Evolutionary conservation across 140 eudicot genomes (phyloP).

Genomic region (Oenanthe javanica): DNA sequence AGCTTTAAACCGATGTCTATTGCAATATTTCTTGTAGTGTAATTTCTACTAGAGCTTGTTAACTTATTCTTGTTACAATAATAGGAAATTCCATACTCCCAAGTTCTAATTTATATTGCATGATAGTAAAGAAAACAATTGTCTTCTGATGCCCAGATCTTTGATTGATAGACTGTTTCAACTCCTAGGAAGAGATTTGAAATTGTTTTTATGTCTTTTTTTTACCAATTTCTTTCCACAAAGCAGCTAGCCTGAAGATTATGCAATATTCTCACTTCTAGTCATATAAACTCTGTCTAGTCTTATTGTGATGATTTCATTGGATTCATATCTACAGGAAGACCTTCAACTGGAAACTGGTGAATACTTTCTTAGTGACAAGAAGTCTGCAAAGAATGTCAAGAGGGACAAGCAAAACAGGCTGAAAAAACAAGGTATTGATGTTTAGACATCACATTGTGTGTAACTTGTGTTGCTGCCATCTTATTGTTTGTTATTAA

Average conservation of each 20-base stretch:
- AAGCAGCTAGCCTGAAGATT: neutral
- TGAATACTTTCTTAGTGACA: constrained; percentile 80
- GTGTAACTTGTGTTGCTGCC: neutral
- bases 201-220: neutral
- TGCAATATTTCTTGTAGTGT: no score
- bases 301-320: neutral
- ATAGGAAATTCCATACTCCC: neutral
- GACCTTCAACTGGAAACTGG: constrained; percentile 82
- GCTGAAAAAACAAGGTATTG: constrained; percentile 67
- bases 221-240: neutral
- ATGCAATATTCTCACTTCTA: neutral
- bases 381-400: constrained; percentile 84
- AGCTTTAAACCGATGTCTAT: no score
- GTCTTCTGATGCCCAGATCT: neutral
- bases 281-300: neutral
- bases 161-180: neutral
- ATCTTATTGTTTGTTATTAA: neutral
- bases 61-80: neutral
- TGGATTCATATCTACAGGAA: constrained; percentile 31
- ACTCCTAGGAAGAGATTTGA: neutral
- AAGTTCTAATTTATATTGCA: neutral
- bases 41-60: neutral
- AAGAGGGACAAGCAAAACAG: constrained; percentile 85
- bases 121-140: neutral
- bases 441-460: neutral